Base-by-base conservation (phyloP, 2,329 filamentous ascomycete species). In the Fusarium udum region DNA sequence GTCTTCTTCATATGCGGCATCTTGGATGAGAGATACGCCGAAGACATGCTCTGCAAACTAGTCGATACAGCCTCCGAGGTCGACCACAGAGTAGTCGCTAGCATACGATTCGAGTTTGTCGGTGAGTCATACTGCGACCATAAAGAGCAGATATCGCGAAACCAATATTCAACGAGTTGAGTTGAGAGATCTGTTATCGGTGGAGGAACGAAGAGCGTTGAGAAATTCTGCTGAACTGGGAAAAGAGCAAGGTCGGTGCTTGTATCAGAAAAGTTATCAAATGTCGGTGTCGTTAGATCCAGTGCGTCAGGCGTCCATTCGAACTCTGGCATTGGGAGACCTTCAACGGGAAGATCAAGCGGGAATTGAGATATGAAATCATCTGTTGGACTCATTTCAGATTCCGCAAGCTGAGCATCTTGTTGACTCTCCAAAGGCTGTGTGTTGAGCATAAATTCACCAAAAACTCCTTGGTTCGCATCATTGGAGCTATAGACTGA, bases 81-180 rank as follows among this genome's bases (percentile, higher is more conserved):
- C 1, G 80, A 78, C 83, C 82, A 84, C 1, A 82, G 69, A 4
- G 79, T 77, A 3, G 78, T 78, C 10, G 82, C 83, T 7, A 84
- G 75, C 49, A 77, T 80, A 3, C 83, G 81, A 59, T 84, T 84
- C 20, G 82, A 78, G 42, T 84, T 84, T 42, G 78, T 73, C 4
- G 79, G 75, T 7, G 83, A 84, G 71, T 84, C 83, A 46, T 82
- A 83, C 6, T 81, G 81, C 3, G 83, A 84, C 82, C 83, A 84
- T 8, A 81, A 78, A 5, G 82, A 78, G 49, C 83, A 84, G 1
- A 84, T 81, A 15, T 82, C 78, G 6, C 79, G 75, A 49, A 84
- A 84, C 83, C 83, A 84, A 37, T 75, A 74, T 7, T 73, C 75
- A 32, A 84, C 79, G 3, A 84, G 77, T 0, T 80, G 74, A 0